Percentiles rank a stretch among this genome's conserved stretches.
phyloP scores from a whole-genome alignment of 2,329 filamentous ascomycete species.

The Hymenoscyphus repandus region DNA sequence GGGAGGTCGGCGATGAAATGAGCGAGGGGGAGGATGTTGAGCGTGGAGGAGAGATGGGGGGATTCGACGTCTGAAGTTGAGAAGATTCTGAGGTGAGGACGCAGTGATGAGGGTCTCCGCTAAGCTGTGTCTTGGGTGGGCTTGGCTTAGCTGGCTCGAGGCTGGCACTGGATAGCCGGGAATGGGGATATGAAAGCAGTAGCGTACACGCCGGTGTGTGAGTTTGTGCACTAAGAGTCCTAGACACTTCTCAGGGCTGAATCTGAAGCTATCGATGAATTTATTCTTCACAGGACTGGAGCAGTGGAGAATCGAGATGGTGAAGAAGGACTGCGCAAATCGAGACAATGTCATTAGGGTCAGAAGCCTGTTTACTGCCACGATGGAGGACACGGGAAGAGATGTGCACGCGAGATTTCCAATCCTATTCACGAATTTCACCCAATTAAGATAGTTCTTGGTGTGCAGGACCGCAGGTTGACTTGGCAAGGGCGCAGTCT shows the following conservation, averaged over 20 bases:
- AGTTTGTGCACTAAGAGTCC: background rate
- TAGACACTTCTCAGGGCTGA: background rate
- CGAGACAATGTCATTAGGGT: too few relatives aligned
- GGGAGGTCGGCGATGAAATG: too few relatives aligned
- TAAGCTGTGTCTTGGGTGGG: background rate
- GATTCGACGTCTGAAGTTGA: background rate
- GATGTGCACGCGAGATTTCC: background rate
- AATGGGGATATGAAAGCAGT: background rate
- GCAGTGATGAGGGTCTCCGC: background rate
- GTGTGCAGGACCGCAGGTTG: background rate
- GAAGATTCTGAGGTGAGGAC: background rate
- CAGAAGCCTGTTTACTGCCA: too few relatives aligned
- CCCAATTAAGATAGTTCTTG: background rate
- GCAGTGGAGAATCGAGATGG: background rate
- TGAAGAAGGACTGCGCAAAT: background rate
- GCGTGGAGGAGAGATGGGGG: background rate
- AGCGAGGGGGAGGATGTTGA: background rate
- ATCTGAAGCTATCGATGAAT: too few relatives aligned
- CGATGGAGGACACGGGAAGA: too few relatives aligned
- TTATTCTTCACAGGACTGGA: background rate
- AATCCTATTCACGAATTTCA: background rate
- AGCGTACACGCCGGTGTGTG: too few relatives aligned
- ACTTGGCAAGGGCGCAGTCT: conserved; percentile 1
- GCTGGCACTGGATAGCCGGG: background rate
- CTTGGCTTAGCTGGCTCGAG: background rate